phyloP scores from a whole-genome alignment of 495 filamentous ascomycete species.

The Filosporella fistucella region DNA sequence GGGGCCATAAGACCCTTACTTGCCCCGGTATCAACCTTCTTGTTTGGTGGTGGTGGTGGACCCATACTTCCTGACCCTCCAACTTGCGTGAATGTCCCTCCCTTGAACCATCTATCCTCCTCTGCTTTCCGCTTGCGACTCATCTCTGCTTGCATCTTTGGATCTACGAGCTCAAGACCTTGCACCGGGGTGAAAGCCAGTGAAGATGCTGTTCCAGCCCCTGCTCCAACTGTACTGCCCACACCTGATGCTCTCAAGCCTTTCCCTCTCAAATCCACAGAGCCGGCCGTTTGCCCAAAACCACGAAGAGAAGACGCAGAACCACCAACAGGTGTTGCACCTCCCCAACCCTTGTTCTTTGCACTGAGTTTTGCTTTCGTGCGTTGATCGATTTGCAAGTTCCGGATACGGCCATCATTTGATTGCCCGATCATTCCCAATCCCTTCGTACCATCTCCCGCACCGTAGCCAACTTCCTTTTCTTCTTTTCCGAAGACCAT shows the following conservation, averaged over 20 bases:
- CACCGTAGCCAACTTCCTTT: constrained; percentile 87
- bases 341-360: constrained; percentile 95
- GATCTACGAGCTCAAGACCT: constrained; percentile 92
- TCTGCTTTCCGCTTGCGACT: constrained; percentile 88
- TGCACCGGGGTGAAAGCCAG: constrained; percentile 93
- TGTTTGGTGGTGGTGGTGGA: constrained; percentile 20
- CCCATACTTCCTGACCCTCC: constrained; percentile 41
- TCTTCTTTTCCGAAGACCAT: constrained; percentile 97
- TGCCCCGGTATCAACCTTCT: constrained; percentile 23
- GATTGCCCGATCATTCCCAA: constrained; percentile 92
- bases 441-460: constrained; percentile 79
- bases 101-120: constrained; percentile 93
- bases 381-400: constrained; percentile 84
- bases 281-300: constrained; percentile 56
- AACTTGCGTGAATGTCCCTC: constrained; percentile 91
- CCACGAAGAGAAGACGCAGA: constrained; percentile 74
- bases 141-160: constrained; percentile 79
- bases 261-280: constrained; percentile 64
- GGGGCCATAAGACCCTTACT: constrained; percentile 20
- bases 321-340: constrained; percentile 59
- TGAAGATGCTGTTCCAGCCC: constrained; percentile 73
- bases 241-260: constrained; percentile 75
- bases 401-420: constrained; percentile 82
- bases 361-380: constrained; percentile 89
- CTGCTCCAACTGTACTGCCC: constrained; percentile 55